Evolutionary conservation across 208 protist genomes (phyloP).

Genomic region (Strigomonas culicis): DNA sequence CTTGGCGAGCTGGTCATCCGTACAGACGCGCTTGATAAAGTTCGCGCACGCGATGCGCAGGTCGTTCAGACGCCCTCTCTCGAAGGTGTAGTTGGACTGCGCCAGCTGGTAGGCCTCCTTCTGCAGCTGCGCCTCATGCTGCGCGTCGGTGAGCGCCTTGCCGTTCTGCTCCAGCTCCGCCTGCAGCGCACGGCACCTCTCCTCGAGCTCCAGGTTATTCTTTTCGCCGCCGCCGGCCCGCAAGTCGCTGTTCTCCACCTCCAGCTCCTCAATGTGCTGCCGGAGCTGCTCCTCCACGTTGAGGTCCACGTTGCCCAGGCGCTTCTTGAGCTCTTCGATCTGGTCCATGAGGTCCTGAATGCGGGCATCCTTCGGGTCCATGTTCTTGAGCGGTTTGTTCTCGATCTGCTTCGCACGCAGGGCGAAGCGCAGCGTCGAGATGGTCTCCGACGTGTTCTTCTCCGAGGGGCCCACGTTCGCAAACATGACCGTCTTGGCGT

Average conservation of each 20-base stretch:
- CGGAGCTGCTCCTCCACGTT: constrained; percentile 86
- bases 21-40: constrained; percentile 88
- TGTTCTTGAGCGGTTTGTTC: constrained; percentile 94
- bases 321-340: constrained; percentile 85
- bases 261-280: constrained; percentile 90
- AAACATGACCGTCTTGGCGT: constrained; percentile 93
- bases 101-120: constrained; percentile 51
- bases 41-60: constrained; percentile 63
- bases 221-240: constrained; percentile 52
- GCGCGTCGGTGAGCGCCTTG: constrained; percentile 47
- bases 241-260: constrained; percentile 86
- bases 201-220: constrained; percentile 86
- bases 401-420: constrained; percentile 92
- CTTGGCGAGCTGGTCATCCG: constrained; percentile 62
- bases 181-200: constrained; percentile 57
- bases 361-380: constrained; percentile 88
- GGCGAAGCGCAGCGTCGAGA: constrained; percentile 89
- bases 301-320: constrained; percentile 85
- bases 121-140: constrained; percentile 55
- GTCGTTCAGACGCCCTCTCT: constrained; percentile 57
- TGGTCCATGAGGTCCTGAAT: constrained; percentile 87
- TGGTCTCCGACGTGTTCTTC: constrained; percentile 86
- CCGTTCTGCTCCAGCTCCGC: constrained; percentile 72
- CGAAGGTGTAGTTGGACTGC: constrained; percentile 69
- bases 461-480: constrained; percentile 83